Evolutionary conservation across 1,284 basidiomycete genomes (phyloP).

Genomic region (Cryptococcus sp.): DNA sequence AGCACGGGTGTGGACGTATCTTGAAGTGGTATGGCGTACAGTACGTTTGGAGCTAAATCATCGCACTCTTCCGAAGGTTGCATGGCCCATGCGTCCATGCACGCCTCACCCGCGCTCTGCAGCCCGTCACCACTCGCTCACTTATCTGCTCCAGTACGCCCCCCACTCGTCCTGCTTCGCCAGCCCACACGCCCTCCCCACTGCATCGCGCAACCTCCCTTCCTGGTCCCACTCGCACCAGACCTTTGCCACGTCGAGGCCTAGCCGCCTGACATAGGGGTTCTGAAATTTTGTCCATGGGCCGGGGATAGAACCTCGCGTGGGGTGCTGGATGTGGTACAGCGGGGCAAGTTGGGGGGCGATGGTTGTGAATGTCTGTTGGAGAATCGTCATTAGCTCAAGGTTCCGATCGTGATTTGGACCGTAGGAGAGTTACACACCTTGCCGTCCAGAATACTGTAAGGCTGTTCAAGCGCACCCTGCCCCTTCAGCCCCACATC

Average conservation of each 20-base stretch:
- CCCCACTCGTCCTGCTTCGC: constrained; percentile 2
- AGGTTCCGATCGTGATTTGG: too few relatives aligned
- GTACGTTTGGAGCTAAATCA: too few relatives aligned
- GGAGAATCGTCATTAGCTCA: background rate
- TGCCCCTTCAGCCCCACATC: constrained; percentile 27
- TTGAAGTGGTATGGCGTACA: too few relatives aligned
- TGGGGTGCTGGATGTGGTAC: constrained; percentile 69
- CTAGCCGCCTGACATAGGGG: constrained; percentile 49
- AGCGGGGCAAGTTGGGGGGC: constrained; percentile 62
- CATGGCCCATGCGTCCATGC: too few relatives aligned
- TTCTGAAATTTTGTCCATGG: constrained; percentile 66
- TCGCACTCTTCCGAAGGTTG: too few relatives aligned
- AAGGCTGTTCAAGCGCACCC: constrained; percentile 15
- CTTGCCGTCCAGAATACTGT: constrained; percentile 8
- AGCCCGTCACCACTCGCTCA: too few relatives aligned
- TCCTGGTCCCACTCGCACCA: constrained; percentile 31
- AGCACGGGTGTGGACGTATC: too few relatives aligned
- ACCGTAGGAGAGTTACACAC: constrained; percentile 48
- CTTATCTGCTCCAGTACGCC: constrained; percentile 9
- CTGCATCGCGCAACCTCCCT: constrained; percentile 18
- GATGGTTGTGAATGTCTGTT: constrained; percentile 16
- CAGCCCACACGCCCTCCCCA: constrained; percentile 9
- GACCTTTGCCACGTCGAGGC: constrained; percentile 53
- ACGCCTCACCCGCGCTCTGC: too few relatives aligned
- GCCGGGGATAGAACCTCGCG: constrained; percentile 64